Base-by-base conservation (phyloP, 805 yeast species). In the Ogataea parapolymorpha region DNA sequence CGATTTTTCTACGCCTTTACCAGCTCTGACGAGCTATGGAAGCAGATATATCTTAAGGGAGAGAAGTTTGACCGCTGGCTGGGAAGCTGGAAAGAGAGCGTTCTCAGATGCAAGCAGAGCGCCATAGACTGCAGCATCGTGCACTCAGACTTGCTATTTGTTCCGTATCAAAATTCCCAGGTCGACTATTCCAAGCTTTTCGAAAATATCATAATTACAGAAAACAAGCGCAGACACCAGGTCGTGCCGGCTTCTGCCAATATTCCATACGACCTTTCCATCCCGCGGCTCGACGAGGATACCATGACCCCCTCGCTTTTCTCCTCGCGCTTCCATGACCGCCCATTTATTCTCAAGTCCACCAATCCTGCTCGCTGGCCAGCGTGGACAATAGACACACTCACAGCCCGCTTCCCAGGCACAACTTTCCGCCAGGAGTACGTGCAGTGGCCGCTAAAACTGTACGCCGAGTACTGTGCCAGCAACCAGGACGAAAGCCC, bases 1-100 rank as follows among this genome's bases (percentile, higher is more conserved):
- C 73, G 83, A 44, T 70, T 80, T 5, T 61, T 83, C 55, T 86
- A 82, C 60, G 95, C 91, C 1, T 84, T 76, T 56, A 55, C 79
- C 10, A 80, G 78, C 55, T 83, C 79, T 54, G 96, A 88, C 49
- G 95, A 88, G 37, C 50, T 84, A 17, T 89, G 96, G 96, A 83
- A 82, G 53, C 72, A 69, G 41, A 42, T 81, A 33, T 79, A 80
- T 54, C 63, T 72, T 26, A 42, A 50, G 12, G 42, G 48, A 18
- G 45, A 51, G 17, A 36, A 28, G 35, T 58, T 31, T 49, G 47
- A 46, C 2, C 49, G 50, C 25, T 88, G 96, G 96, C 58, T 54
- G 23, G 96, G 96, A 1, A 75, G 88, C 2, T 89, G 96, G 96
- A 72, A 90, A 50, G 65, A 74, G 27, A 79, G 91, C 3, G 65